Evolutionary conservation across 176 grass and related monocot species (phyloP).

Genomic region (Cenchrus fungigraminus): DNA sequence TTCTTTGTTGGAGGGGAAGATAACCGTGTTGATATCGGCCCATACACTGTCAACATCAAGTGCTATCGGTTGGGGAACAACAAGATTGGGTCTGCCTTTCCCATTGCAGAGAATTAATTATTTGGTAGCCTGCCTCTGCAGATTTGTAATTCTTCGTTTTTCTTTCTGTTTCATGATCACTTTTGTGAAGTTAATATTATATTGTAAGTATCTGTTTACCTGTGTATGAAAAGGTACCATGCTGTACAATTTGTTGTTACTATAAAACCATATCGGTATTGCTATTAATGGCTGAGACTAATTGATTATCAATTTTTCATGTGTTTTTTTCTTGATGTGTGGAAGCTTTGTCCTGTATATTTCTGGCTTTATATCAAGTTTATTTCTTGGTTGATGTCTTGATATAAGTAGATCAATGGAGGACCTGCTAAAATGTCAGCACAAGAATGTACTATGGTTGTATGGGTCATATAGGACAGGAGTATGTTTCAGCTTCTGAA

Average conservation of each 20-base stretch:
- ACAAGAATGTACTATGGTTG: not conserved
- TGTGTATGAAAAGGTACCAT: conserved; percentile 13
- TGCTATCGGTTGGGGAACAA: conserved; percentile 84
- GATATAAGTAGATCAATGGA: conserved; percentile 1
- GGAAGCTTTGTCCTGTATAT: not conserved
- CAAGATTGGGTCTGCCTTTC: conserved; percentile 92
- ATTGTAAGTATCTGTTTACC: not conserved
- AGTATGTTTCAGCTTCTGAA: not conserved
- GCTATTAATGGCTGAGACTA: conserved; percentile 2
- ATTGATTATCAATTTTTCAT: not conserved
- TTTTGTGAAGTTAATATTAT: conserved; percentile 8
- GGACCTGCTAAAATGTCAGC: not conserved
- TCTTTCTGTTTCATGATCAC: not conserved
- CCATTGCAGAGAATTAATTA: conserved; percentile 75
- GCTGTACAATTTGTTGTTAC: conserved; percentile 11
- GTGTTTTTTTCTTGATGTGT: not conserved
- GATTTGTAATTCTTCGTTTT: conserved; percentile 2
- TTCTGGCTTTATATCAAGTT: conserved; percentile 3
- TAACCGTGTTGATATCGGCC: conserved; percentile 71
- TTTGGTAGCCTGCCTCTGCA: conserved; percentile 10
- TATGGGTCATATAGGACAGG: not conserved
- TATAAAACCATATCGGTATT: not conserved
- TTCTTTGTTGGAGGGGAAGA: conserved; percentile 90
- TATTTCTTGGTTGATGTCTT: not conserved
- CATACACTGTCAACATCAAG: conserved; percentile 82